These are phyloP conservation scores for Vigna mungo DNA, from an alignment of 306 rosid genomes.

Conservation along the genomic window DNA sequence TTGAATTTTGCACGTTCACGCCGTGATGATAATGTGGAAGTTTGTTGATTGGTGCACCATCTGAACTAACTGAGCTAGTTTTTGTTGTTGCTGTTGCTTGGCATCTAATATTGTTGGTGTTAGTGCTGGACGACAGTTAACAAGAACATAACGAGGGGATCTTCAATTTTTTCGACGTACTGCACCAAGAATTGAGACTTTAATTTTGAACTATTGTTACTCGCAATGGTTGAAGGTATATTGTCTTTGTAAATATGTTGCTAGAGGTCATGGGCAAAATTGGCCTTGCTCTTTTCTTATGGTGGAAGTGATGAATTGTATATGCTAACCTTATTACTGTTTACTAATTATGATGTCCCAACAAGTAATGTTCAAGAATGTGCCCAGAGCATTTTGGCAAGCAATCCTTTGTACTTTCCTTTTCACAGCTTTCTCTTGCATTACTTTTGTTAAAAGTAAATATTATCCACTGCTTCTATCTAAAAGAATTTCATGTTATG, in stretches of 20 bases:
- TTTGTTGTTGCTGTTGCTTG: conserved; percentile 22
- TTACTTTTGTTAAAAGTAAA: not conserved
- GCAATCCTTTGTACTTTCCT: not conserved
- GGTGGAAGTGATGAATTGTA: conserved; percentile 41
- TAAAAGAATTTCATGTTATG: not conserved
- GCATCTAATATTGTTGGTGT: conserved; percentile 30
- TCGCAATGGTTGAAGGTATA: conserved; percentile 28
- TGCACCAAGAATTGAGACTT: conserved; percentile 25
- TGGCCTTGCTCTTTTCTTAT: conserved; percentile 31
- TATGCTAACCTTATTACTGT: not conserved
- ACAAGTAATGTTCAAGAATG: conserved; percentile 3
- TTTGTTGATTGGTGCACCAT: conserved; percentile 40
- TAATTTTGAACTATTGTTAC: conserved; percentile 13
- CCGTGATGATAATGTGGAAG: conserved; percentile 41
- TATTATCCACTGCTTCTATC: not conserved
- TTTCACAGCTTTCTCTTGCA: not conserved
- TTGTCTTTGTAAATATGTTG: conserved; percentile 43
- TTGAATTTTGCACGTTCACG: conserved; percentile 50
- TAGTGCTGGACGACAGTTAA: conserved; percentile 35
- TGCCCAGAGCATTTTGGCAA: conserved; percentile 9
- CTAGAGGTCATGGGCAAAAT: conserved; percentile 11
- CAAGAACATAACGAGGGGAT: conserved; percentile 14
- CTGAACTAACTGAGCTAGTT: conserved; percentile 28
- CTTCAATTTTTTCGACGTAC: conserved; percentile 25
- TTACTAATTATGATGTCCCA: conserved; percentile 18